Evolutionary conservation across 176 grass and related monocot species (phyloP), one percentile per base, ranked within the genome.

Genomic region (Musa beccarii): DNA sequence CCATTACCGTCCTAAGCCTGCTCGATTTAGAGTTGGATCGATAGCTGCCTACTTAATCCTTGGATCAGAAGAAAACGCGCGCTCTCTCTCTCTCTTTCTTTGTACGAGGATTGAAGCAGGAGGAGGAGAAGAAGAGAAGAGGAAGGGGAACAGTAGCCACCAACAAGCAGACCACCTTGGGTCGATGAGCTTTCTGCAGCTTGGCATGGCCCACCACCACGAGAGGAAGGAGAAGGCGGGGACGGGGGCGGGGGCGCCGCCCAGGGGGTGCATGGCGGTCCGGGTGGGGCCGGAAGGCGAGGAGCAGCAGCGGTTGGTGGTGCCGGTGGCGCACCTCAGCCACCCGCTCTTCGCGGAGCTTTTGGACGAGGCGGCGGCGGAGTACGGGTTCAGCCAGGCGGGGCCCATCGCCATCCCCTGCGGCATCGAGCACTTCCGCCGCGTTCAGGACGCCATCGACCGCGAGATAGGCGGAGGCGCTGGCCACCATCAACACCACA

Each of bases 371-470:
- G 90, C 93, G 14, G 88, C 90, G 80, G 83, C 83, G 62, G 93
- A 89, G 86, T 97, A 86, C 67, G 93, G 90, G 1, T 97, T 97
- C 87, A 26, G 74, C 9, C 93, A 91, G 53, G 71, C 52, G 74
- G 93, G 93, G 17, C 83, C 88, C 74, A 85, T 97, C 67, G 77
- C 88, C 76, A 93, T 97, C 59, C 93, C 93, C 29, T 97, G 93
- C 81, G 63, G 65, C 25, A 82, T 90, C 61, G 88, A 97, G 63
- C 83, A 85, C 59, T 97, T 97, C 79, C 82, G 84, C 71, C 87
- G 83, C 23, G 82, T 93, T 14, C 83, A 89, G 62, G 53, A 20
- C 28, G 34, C 87, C 81, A 97, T 97, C 81, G 82, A 66, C 73
- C 93, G 52, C 8, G 90, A 97, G 52, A 72, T 85, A 16, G 78